Conservation (phyloP, 2,329 filamentous ascomycete species). For the Macrophomina pseudophaseolina region DNA sequence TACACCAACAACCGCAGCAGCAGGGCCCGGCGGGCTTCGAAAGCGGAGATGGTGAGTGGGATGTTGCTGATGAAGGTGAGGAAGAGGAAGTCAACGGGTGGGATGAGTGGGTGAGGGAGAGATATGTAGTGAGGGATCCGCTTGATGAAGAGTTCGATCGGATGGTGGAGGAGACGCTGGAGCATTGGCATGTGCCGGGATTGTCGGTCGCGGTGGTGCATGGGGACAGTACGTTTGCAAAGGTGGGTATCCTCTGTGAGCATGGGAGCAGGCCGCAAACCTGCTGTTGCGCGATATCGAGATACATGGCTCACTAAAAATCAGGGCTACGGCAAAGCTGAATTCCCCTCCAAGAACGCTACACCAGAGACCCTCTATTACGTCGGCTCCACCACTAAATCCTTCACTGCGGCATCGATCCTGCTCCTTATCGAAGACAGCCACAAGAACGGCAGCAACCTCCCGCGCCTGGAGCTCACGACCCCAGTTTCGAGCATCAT, state of each 20-base stretch:
- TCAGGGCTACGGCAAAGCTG: slow-evolving; percentile 33
- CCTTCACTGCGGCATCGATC: slow-evolving; percentile 36
- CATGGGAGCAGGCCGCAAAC: neutral
- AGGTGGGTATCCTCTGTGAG: slow-evolving; percentile 34
- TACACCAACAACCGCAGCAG: neutral
- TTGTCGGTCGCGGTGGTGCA: slow-evolving; percentile 56
- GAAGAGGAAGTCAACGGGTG: neutral
- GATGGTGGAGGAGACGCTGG: slow-evolving; percentile 38
- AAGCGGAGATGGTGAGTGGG: neutral
- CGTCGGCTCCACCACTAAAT: slow-evolving; percentile 38
- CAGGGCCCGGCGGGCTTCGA: neutral
- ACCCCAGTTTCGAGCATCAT: slow-evolving; percentile 44
- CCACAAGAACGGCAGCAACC: neutral
- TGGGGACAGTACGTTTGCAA: slow-evolving; percentile 46
- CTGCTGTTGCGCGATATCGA: too few species aligned
- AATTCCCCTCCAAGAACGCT: slow-evolving; percentile 28
- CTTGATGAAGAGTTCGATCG: slow-evolving; percentile 28
- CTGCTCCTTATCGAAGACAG: slow-evolving; percentile 35
- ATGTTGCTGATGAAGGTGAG: neutral
- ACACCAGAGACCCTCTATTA: slow-evolving; percentile 37
- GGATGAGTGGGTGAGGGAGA: neutral
- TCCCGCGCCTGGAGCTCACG: slow-evolving; percentile 37
- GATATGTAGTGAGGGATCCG: slow-evolving; percentile 10
- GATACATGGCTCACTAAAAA: neutral
- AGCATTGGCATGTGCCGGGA: slow-evolving; percentile 56